Conservation (phyloP, 768 basidiomycete species). For the Piloderma croceum region DNA sequence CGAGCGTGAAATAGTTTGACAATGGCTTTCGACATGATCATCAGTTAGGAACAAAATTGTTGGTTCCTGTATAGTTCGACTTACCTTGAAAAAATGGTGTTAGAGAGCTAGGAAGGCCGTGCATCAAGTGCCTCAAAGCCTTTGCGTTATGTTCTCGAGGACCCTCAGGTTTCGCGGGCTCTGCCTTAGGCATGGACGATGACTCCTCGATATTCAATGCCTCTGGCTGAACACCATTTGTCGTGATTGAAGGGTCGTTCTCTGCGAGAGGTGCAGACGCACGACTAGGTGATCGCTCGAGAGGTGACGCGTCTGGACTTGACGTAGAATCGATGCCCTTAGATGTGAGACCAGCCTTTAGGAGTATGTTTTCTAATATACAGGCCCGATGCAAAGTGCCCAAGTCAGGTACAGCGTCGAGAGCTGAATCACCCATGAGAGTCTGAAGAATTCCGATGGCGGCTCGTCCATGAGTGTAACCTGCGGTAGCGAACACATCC, state of each 20-base stretch:
- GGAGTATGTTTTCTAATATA: constrained; percentile 81
- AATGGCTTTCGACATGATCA: constrained; percentile 48
- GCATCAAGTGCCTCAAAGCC: constrained; percentile 74
- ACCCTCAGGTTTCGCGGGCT: constrained; percentile 24
- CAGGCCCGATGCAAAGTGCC: constrained; percentile 77
- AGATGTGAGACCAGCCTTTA: constrained; percentile 53
- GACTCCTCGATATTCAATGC: constrained; percentile 17
- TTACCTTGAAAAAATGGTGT: constrained; percentile 85
- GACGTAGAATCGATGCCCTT: constrained; percentile 49
- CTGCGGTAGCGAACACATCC: constrained; percentile 80
- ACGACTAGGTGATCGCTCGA: constrained; percentile 44
- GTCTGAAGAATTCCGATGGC: constrained; percentile 71
- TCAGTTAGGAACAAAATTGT: constrained; percentile 1
- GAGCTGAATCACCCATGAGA: constrained; percentile 58
- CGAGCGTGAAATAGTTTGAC: constrained; percentile 83
- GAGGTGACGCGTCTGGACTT: constrained; percentile 39
- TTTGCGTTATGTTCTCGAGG: constrained; percentile 58
- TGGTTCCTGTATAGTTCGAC: constrained; percentile 15
- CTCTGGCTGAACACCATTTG: constrained; percentile 25
- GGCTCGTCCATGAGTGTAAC: constrained; percentile 75
- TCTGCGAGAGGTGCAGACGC: constrained; percentile 37
- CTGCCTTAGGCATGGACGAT: constrained; percentile 12
- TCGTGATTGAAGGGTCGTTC: constrained; percentile 22
- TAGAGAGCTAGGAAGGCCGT: constrained; percentile 67
- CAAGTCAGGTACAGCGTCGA: constrained; percentile 62